Evolutionary conservation across 768 basidiomycete species (phyloP).

Genomic region (Leccinum truebloodii): DNA sequence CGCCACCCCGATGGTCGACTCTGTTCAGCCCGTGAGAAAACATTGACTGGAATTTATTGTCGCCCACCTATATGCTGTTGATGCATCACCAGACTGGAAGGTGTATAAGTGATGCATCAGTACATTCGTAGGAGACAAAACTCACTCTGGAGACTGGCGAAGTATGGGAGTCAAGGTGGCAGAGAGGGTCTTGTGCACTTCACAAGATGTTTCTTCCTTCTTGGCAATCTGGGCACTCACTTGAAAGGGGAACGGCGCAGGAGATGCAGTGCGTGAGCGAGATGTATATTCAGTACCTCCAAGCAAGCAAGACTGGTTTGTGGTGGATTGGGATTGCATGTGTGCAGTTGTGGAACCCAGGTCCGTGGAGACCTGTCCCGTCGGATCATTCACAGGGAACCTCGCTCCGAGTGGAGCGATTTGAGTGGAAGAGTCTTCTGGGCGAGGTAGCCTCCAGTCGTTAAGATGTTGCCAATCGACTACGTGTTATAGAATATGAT

Average conservation of each 20-base stretch:
- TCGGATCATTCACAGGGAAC: background rate
- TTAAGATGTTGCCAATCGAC: no score
- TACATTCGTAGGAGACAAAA: background rate
- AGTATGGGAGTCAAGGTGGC: background rate
- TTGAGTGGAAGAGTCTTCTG: background rate
- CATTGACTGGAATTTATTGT: no score
- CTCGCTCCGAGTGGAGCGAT: background rate
- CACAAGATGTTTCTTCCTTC: background rate
- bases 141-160: background rate
- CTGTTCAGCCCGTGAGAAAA: background rate
- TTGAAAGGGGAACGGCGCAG: background rate
- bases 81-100: constrained; percentile 25
- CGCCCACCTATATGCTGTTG: constrained; percentile 37
- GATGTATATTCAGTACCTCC: no score
- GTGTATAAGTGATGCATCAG: no score
- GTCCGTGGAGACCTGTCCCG: background rate
- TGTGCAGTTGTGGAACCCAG: background rate
- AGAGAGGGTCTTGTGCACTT: background rate
- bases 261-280: no score
- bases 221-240: background rate
- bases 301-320: background rate
- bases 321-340: no score
- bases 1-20: background rate
- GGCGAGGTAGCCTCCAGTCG: no score
- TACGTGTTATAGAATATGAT: no score